These are phyloP conservation scores for Schoenoplectus triqueter DNA, from an alignment of 202 grass and related monocot genomes.

Conservation along the genomic window DNA sequence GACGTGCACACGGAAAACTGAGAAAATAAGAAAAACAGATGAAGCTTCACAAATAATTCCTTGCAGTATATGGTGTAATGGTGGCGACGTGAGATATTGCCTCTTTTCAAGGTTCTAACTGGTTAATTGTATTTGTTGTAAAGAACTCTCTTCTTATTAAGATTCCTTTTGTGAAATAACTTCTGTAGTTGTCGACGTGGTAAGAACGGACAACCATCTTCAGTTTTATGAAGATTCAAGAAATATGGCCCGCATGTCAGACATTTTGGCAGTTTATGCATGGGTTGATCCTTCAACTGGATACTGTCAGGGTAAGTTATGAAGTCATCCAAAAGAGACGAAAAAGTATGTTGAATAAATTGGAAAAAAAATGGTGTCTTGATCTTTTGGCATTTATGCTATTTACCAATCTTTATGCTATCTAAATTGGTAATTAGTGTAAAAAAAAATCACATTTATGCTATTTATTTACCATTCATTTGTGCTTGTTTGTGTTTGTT, in stretches of 20 bases:
- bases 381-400: slow-evolving; percentile 10
- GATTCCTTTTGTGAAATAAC: slow-evolving; percentile 37
- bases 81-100: slow-evolving; percentile 1
- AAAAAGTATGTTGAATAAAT: slow-evolving; percentile 17
- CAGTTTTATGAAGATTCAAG: slow-evolving; percentile 95
- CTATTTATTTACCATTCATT: too few relatives aligned
- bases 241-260: slow-evolving; percentile 99
- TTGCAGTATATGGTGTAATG: not conserved
- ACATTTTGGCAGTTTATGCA: slow-evolving; percentile 99
- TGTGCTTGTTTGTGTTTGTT: slow-evolving; percentile 12
- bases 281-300: slow-evolving; percentile 98
- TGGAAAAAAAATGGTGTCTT: not conserved
- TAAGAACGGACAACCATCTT: slow-evolving; percentile 95
- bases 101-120: slow-evolving; percentile 8
- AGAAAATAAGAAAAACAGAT: not conserved
- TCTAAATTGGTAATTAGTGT: not conserved
- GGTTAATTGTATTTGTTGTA: slow-evolving; percentile 18
- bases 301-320: slow-evolving; percentile 86
- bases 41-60: not conserved
- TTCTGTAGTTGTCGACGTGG: slow-evolving; percentile 94
- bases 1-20: not conserved
- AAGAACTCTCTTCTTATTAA: slow-evolving; percentile 6
- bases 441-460: not conserved
- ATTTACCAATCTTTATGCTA: slow-evolving; percentile 3
- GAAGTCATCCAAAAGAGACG: slow-evolving; percentile 43